Evolutionary conservation across 2,329 filamentous ascomycete genomes (phyloP), one percentile per base, ranked within the genome.

Genomic region (Incumbomyces lentus): DNA sequence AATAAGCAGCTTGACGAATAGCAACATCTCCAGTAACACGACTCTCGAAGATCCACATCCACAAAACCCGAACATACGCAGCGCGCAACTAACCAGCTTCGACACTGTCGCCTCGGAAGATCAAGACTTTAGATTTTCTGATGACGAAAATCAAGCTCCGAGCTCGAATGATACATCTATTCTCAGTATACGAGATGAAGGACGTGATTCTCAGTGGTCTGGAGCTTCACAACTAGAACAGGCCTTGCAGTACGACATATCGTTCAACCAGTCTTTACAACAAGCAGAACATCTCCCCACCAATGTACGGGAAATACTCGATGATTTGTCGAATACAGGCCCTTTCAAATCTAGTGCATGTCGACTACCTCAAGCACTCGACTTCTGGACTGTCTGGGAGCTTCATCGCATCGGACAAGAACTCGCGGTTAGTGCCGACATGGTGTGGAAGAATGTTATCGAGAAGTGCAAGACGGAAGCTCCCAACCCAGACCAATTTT

Each of bases 271-370:
- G 19, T 32, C 29, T 2, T 29, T 40, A 16, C 6, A 38, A 33
- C 22, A 19, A 29, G 36, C 35, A 7, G 29, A 46, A n/a, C n/a
- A 17, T 14, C 35, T 29, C 2, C 14, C 22, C 14, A n/a, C 12
- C 2, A 26, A 5, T 16, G 13, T 22, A 2, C 12, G 41, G 22
- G 30, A 34, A 5, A 52, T 65, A 7, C 50, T 66, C 29, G 47
- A 49, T 1, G 56, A 61, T 4, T 57, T 68, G 1, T 46, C 60
- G 10, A 44, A 52, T 0, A 47, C 56, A n/a, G 64, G 62, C 2
- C 67, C 67, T 0, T 69, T 70, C 46, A 60, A 60, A 2, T 47
- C 53, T 5, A 32, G 17, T 12, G 11, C 22, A 22, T 16, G 30
- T 3, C 44, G 19, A 14, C 36, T 40, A 12, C 13, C 48, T 54